phyloP scores from a whole-genome alignment of 1,139 yeast genomes.

The Kurtzmaniella natalensis region DNA sequence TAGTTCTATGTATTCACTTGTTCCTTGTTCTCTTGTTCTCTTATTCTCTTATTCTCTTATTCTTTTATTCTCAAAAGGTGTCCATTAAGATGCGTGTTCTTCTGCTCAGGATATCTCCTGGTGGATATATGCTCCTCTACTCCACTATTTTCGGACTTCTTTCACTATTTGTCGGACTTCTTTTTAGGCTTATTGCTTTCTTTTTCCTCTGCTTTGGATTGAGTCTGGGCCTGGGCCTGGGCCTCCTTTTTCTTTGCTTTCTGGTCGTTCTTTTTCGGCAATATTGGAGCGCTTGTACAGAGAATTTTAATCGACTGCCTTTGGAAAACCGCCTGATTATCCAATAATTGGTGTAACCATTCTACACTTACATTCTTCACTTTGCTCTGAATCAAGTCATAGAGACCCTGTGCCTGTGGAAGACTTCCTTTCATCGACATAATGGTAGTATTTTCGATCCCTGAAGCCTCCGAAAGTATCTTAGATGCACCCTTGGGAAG shows the following conservation, averaged over 20 bases:
- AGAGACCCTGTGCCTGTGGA: conserved; percentile 25
- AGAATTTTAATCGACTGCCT: conserved; percentile 36
- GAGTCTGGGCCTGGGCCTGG: not conserved
- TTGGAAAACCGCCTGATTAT: conserved; percentile 15
- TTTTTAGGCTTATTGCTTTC: not conserved
- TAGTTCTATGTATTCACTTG: too few species aligned
- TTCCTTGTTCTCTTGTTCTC: too few species aligned
- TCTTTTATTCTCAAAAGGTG: too few species aligned
- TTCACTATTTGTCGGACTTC: too few species aligned
- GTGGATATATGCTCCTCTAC: too few species aligned
- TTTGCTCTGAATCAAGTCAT: conserved; percentile 23
- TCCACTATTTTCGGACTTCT: too few species aligned
- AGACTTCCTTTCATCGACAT: conserved; percentile 24
- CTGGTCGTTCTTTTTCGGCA: conserved; percentile 20
- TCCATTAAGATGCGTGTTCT: too few species aligned
- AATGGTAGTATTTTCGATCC: conserved; percentile 22
- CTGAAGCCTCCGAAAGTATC: conserved; percentile 30
- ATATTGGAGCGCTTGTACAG: conserved; percentile 38
- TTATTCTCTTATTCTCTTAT: too few species aligned
- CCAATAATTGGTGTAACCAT: conserved; percentile 37
- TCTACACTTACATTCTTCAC: conserved; percentile 40
- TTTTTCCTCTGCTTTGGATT: not conserved
- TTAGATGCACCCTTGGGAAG: conserved; percentile 47
- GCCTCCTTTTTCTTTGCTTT: conserved; percentile 14
- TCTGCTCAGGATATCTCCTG: too few species aligned